phyloP scores from a whole-genome alignment of 2,329 filamentous ascomycete genomes.

The Aureobasidium sp. region DNA sequence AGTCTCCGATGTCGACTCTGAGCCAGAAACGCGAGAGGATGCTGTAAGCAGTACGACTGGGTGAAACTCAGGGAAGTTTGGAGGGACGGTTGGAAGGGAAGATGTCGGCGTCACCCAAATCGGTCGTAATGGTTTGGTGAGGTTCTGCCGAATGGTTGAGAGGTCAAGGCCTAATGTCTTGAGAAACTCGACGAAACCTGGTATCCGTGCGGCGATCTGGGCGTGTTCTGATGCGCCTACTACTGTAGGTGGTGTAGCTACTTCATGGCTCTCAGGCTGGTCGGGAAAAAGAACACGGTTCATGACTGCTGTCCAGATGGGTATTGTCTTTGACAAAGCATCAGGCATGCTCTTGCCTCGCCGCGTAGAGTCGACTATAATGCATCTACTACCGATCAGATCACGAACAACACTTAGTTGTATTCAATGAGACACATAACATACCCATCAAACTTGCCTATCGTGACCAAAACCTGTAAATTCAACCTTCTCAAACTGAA shows the following conservation, averaged over 20 bases:
- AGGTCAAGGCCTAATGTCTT: slow-evolving; percentile 56
- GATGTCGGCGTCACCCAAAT: slow-evolving; percentile 73
- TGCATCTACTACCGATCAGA: slow-evolving; percentile 43
- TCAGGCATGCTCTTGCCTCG: slow-evolving; percentile 95
- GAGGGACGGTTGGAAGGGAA: slow-evolving; percentile 39
- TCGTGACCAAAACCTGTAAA: slow-evolving; percentile 65
- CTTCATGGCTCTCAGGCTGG: slow-evolving; percentile 38
- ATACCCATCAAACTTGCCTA: slow-evolving; percentile 61
- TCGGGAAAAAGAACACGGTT: slow-evolving; percentile 71
- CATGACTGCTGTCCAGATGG: slow-evolving; percentile 85
- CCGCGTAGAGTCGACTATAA: slow-evolving; percentile 89
- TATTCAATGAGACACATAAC: slow-evolving; percentile 18
- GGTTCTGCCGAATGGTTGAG: slow-evolving; percentile 43
- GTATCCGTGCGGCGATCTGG: slow-evolving; percentile 64
- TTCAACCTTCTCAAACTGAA: slow-evolving; percentile 84
- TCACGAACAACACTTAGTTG: not conserved
- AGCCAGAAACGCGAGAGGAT: slow-evolving; percentile 62
- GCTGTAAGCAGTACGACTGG: slow-evolving; percentile 81
- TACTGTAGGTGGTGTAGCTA: slow-evolving; percentile 66
- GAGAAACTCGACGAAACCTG: slow-evolving; percentile 46
- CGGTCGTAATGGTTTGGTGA: slow-evolving; percentile 67
- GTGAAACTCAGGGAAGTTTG: slow-evolving; percentile 51
- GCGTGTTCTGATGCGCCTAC: slow-evolving; percentile 69
- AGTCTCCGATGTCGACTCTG: slow-evolving; percentile 56
- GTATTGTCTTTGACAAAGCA: slow-evolving; percentile 85